Evolutionary conservation across 1,284 basidiomycete genomes (phyloP).

Genomic region (Ganoderma meredithae): DNA sequence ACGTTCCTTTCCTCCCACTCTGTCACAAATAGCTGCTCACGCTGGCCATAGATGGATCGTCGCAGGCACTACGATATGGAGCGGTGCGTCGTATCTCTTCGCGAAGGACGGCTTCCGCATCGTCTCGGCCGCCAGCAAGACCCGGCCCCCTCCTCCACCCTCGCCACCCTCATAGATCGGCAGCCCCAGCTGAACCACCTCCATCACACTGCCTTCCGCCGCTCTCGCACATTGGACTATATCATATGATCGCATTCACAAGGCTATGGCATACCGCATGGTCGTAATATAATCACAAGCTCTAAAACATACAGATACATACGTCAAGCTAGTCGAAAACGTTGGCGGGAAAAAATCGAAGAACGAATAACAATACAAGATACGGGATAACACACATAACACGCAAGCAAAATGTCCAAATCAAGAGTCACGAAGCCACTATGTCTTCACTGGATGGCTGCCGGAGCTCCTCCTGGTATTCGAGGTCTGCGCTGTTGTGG

Average conservation of each 20-base stretch:
- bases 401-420: background rate
- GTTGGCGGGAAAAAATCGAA: constrained; percentile 4
- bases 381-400: constrained; percentile 2
- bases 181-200: background rate
- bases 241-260: constrained; percentile 6
- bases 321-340: background rate
- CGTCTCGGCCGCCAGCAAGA: constrained; percentile 28
- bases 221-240: constrained; percentile 1
- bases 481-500: constrained; percentile 9
- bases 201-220: background rate
- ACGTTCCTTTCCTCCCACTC: constrained; percentile 38
- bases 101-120: constrained; percentile 41
- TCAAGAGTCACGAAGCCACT: background rate
- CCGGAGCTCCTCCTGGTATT: background rate
- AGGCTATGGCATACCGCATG: constrained; percentile 10
- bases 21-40: background rate
- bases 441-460: constrained; percentile 15
- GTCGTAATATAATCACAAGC: constrained; percentile 18
- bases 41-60: constrained; percentile 73
- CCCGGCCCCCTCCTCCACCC: constrained; percentile 23
- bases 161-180: constrained; percentile 9
- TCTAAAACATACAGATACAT: constrained; percentile 16
- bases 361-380: constrained; percentile 20
- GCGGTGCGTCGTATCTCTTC: constrained; percentile 90
- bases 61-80: constrained; percentile 90